Base-by-base conservation (phyloP, 768 basidiomycete species). In the Gymnopilus dilepis region DNA sequence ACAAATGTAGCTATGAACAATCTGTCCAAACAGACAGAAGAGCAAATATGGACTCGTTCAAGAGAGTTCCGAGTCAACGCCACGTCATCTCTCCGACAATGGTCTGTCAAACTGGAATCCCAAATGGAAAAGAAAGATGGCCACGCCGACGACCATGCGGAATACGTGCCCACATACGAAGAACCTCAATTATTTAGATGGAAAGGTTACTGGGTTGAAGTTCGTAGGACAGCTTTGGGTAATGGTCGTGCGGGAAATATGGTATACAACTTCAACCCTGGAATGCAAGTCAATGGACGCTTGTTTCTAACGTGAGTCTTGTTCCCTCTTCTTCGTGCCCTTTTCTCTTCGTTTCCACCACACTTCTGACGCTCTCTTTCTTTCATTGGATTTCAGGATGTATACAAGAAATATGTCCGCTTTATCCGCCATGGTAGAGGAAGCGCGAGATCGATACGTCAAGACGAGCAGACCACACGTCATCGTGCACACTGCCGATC, bases 121-220 rank as follows among this genome's bases (percentile, higher is more conserved):
- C 56, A 69, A 30, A 55, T 61, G 26, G 42, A 50, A 43, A 61
- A 66, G 22, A 48, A 54, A n/a, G 65, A 65, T 42, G 65, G 69
- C 41, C 68, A 74, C 59, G 77, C 74, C 0, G 78, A 81, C 26
- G 64, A 71, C 33, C 69, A 74, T 59, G 78, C 75, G 0, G 78
- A 81, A 33, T 81, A 77, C 62, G 77, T 81, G 2, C 81, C 81
- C 0, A 75, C 74, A 0, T 80, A 76, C 54, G 70, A 72, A 40
- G 60, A 59, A 6, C 77, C 80, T 6, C 80, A 81, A 40, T 68
- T 82, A 12, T 82, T 82, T 60, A 64, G 74, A 37, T 82, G 80
- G 79, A 76, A 76, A 26, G 79, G 78, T 0, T 77, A 79, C 65
- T 80, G 77, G 79, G 65, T 78, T 34, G 76, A 80, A 62, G 74